Base-by-base conservation (phyloP, 768 basidiomycete species). In the Tulasnella sp. region DNA sequence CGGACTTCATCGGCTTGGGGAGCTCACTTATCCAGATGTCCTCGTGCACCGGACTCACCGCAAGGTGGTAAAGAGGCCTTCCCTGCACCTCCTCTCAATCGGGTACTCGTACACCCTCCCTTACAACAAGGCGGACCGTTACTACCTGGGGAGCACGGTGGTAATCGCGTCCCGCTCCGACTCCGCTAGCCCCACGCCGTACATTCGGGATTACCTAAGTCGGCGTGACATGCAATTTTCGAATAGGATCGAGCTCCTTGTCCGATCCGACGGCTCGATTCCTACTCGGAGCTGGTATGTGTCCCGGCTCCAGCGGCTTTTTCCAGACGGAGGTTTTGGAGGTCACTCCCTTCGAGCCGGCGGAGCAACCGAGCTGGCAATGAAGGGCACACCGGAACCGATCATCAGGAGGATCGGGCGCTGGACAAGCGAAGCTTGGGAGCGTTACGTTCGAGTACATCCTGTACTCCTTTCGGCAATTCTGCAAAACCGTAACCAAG, bases 251-350 rank as follows among this genome's bases (percentile, higher is more conserved):
- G 76, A 76, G 2, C 80, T 85, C 0, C 84, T 79, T 80, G 59
- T 84, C 4, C 74, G 75, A 9, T 16, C 22, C 0, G 42, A 79
- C 35, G 81, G 83, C 74, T 86, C 86, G 16, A 82, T 93, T 74
- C 84, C 83, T 0, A 81, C 78, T 0, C 81, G 79, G 0, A 26
- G 72, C 0, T 85, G 82, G 80, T 83, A 83, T 75, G 75, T 79
- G 0, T 7, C 14, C 0, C 77, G 79, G 2, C 72, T 84, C 0
- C 76, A 72, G 1, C 6, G 12, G 0, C 71, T 77, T 39, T 80
- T 93, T 91, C 76, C 83, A 83, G 37, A 71, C 17, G n/a, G n/a
- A n/a, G n/a, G n/a, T n/a, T 19, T 67, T 5, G 47, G 66, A 5
- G 83, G 82, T 4, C 81, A 83, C 42, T 83, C 81, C 1, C 62